Base-by-base conservation (phyloP, 2,329 filamentous ascomycete genomes). In the Epichloe bromicola region DNA sequence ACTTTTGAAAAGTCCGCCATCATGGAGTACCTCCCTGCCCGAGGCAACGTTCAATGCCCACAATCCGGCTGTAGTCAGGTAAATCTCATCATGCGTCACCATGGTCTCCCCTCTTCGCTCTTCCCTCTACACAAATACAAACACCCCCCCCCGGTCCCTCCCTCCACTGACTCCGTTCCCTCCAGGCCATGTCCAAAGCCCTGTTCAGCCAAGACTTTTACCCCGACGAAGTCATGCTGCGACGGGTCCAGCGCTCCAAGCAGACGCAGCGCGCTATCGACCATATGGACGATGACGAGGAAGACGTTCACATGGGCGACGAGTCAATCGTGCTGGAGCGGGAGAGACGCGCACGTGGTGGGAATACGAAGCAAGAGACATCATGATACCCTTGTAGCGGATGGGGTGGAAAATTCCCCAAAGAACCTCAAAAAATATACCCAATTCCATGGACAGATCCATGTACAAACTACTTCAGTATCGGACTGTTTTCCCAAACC, bases 1-100 rank as follows among this genome's bases (percentile, higher is more conserved):
- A 82, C 77, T 0, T 90, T 87, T 61, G 83, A 90, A 61, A 83
- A 79, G 63, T 60, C 63, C 1, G 78, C 79, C 1, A 82, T 90
- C 39, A 52, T 78, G 23, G 74, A 79, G n/a, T 70, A 70, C 54
- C 42, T 82, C 71, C 73, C 73, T 73, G 50, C 60, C 57, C 53
- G 59, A 48, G 49, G 67, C 57, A 51, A 63, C 48, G 70, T 77
- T 1, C 70, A 75, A 49, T 89, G 85, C 61, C 85, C 85, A 0
- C 74, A 81, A 52, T 67, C 75, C 2, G 84, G 85, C 1, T 89
- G 85, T 61, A 69, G 71, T 46, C 68, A 76, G 69, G 78, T 80
- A 66, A 51, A 55, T 38, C 14, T 11, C 4, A 6, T 17, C 6
- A 3, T 19, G 3, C 44, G 4, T 23, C n/a, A n/a, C 15, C 5